Percentiles rank a stretch among this genome's conserved stretches.
phyloP scores from a whole-genome alignment of 129 eudicot genomes.

The Mikania micrantha region DNA sequence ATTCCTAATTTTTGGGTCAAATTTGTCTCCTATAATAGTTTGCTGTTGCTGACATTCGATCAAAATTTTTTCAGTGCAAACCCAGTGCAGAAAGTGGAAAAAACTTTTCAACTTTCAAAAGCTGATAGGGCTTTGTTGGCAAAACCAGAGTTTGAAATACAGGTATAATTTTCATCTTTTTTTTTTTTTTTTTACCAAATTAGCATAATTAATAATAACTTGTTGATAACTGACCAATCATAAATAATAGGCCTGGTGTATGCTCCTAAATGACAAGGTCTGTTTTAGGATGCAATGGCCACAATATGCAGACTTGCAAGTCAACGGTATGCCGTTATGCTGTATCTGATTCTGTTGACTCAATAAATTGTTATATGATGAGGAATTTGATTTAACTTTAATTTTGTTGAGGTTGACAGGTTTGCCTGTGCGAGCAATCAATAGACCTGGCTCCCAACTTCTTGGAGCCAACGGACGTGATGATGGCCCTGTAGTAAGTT shows the following conservation, averaged over 20 bases:
- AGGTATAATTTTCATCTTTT: constrained; percentile 43
- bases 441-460: constrained; percentile 88
- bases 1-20: neutral
- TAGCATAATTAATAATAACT: neutral
- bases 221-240: constrained; percentile 6
- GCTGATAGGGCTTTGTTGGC: constrained; percentile 61
- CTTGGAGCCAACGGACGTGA: constrained; percentile 98
- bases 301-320: constrained; percentile 83
- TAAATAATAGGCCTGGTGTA: constrained; percentile 80
- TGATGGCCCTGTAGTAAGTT: constrained; percentile 92
- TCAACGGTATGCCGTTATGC: constrained; percentile 63
- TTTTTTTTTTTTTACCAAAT: neutral
- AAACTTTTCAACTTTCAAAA: constrained; percentile 77
- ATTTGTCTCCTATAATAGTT: neutral
- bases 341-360: constrained; percentile 6
- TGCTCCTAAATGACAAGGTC: constrained; percentile 95
- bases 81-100: constrained; percentile 78
- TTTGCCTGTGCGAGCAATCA: constrained; percentile 86
- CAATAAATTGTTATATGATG: neutral
- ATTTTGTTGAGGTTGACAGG: constrained; percentile 32
- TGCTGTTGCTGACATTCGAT: neutral
- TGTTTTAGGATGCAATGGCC: constrained; percentile 99
- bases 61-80: constrained; percentile 45
- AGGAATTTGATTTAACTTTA: neutral
- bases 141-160: constrained; percentile 84